phyloP scores from a whole-genome alignment of 495 filamentous ascomycete genomes.

The Lindgomyces ingoldianus region DNA sequence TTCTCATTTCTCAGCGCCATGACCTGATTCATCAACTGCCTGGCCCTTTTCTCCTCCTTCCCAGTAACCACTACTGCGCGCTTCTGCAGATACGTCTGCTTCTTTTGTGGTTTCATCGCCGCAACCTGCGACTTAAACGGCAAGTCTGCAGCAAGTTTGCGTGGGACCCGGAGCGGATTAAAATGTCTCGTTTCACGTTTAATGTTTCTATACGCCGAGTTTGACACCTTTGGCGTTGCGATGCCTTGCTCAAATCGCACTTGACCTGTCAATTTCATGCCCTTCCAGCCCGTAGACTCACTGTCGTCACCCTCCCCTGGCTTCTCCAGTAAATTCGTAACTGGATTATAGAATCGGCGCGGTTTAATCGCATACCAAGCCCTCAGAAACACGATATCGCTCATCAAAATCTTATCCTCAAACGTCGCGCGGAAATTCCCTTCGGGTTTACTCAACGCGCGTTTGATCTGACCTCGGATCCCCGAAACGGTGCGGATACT shows the following conservation, averaged over 20 bases:
- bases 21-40: constrained; percentile 91
- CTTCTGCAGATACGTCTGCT: constrained; percentile 89
- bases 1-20: constrained; percentile 90
- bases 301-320: constrained; percentile 44
- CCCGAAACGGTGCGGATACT: constrained; percentile 94
- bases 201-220: constrained; percentile 80
- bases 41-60: constrained; percentile 81
- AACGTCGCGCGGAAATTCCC: constrained; percentile 95
- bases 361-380: constrained; percentile 97
- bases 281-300: constrained; percentile 63
- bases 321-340: constrained; percentile 77
- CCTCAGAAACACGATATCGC: constrained; percentile 90
- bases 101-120: constrained; percentile 73
- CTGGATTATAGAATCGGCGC: constrained; percentile 93
- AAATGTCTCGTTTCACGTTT: constrained; percentile 82
- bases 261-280: constrained; percentile 94
- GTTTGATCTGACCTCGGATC: constrained; percentile 93
- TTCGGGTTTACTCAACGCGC: constrained; percentile 85
- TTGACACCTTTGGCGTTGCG: constrained; percentile 71
- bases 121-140: constrained; percentile 92
- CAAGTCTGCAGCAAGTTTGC: constrained; percentile 77
- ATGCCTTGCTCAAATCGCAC: constrained; percentile 76
- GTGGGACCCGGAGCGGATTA: constrained; percentile 89
- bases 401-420: constrained; percentile 96
- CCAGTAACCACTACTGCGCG: constrained; percentile 82